Evolutionary conservation across 108 stramenopile genomes (phyloP).

Genomic region (Fragilariopsis cylindrus): DNA sequence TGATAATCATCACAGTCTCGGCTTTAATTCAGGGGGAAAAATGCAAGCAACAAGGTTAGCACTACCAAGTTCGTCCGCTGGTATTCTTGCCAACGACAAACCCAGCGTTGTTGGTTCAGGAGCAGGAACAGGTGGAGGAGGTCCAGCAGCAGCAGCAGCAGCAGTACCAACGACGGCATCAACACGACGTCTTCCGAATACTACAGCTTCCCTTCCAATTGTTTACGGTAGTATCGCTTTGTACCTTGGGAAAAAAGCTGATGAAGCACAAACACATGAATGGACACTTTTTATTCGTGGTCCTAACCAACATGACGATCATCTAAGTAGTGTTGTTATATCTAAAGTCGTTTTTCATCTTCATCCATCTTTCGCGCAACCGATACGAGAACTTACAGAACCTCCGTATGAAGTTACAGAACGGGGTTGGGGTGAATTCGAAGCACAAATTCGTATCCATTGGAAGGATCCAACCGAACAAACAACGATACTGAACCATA

Average conservation of each 20-base stretch:
- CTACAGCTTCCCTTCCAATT: slow-evolving; percentile 85
- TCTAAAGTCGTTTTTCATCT: slow-evolving; percentile 95
- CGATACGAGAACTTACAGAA: slow-evolving; percentile 73
- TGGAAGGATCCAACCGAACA: slow-evolving; percentile 89
- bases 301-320: slow-evolving; percentile 81
- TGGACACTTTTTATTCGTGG: slow-evolving; percentile 92
- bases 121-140: neutral
- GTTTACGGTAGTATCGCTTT: slow-evolving; percentile 94
- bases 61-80: no score
- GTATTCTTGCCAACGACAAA: no score
- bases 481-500: slow-evolving; percentile 65
- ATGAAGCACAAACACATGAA: slow-evolving; percentile 82
- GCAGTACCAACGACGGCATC: neutral
- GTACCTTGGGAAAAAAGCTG: slow-evolving; percentile 83
- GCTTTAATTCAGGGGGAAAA: no score
- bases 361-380: slow-evolving; percentile 93
- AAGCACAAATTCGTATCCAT: slow-evolving; percentile 89
- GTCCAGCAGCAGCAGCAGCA: neutral
- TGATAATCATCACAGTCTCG: no score
- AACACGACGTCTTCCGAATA: slow-evolving; percentile 38
- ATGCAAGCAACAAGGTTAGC: no score
- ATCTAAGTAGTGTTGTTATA: slow-evolving; percentile 45
- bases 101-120: neutral
- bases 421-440: slow-evolving; percentile 99
- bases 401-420: slow-evolving; percentile 94